Conservation (phyloP, 768 basidiomycete species). For the Leccinum uliginosum region DNA sequence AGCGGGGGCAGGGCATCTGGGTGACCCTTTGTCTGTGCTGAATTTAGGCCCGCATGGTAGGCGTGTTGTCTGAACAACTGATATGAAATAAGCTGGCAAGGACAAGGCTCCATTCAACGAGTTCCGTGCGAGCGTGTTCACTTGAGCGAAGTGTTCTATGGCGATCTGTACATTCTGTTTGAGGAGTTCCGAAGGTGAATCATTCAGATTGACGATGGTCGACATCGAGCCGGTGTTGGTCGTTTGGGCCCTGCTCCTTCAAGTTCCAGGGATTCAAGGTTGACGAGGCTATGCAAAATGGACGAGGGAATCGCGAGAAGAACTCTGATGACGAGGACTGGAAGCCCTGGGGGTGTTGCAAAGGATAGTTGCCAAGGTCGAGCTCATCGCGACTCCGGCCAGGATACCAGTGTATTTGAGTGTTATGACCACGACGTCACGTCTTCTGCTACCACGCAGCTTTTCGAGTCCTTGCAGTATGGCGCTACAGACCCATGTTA, state of each 20-base stretch:
- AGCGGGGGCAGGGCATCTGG: slow-evolving; percentile 16
- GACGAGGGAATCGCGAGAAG: slow-evolving; percentile 15
- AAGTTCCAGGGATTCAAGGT: no score
- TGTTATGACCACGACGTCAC: no score
- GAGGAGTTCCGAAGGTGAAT: slow-evolving; percentile 59
- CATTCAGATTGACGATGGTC: slow-evolving; percentile 39
- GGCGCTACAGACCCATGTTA: no score
- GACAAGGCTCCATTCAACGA: slow-evolving; percentile 54
- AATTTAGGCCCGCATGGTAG: slow-evolving; percentile 51
- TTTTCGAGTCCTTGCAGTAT: no score
- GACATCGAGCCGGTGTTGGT: background rate
- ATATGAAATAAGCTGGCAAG: background rate
- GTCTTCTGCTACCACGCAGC: no score
- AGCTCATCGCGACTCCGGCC: no score
- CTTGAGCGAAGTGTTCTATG: slow-evolving; percentile 44
- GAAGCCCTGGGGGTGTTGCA: slow-evolving; percentile 2
- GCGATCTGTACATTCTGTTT: slow-evolving; percentile 51
- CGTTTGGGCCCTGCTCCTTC: slow-evolving; percentile 7
- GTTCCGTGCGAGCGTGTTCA: slow-evolving; percentile 46
- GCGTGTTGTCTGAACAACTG: slow-evolving; percentile 47
- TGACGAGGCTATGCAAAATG: background rate
- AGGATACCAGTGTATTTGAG: no score
- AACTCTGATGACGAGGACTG: slow-evolving; percentile 9
- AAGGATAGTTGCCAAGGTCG: no score
- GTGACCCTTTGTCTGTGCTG: slow-evolving; percentile 52